phyloP scores from a whole-genome alignment of 441 rosid genomes.

The Euphorbia schlechtendalii region DNA sequence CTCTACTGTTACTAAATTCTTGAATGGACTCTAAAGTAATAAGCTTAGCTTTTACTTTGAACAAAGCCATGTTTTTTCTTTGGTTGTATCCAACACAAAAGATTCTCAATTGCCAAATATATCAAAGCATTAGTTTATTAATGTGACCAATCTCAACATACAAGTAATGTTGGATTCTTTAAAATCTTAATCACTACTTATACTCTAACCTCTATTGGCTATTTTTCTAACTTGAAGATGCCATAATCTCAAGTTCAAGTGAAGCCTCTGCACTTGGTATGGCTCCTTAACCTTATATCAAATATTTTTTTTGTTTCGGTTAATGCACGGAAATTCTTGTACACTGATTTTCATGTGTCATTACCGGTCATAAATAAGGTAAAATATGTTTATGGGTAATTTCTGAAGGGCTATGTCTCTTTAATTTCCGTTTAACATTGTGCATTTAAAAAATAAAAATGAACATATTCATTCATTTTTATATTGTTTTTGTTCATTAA shows the following conservation, averaged over 20 bases:
- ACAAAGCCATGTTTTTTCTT: constrained; percentile 19
- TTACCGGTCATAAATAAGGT: no score
- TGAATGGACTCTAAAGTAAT: constrained; percentile 23
- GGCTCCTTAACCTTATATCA: not conserved
- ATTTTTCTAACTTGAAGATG: not conserved
- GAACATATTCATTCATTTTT: no score
- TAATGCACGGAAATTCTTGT: no score
- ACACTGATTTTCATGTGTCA: no score
- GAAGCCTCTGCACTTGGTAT: not conserved
- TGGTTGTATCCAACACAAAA: constrained; percentile 11
- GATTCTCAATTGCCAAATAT: constrained; percentile 7
- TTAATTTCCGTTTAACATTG: no score
- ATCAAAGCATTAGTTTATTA: not conserved
- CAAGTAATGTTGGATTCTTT: constrained; percentile 42
- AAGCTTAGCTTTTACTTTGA: constrained; percentile 15
- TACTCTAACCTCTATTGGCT: not conserved
- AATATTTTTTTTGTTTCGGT: not conserved
- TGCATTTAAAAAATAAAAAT: no score
- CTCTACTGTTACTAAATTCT: constrained; percentile 22
- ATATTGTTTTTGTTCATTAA: no score
- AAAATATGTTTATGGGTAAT: no score
- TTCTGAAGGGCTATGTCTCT: no score
- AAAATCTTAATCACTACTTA: not conserved
- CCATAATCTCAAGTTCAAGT: not conserved
- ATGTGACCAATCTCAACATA: constrained; percentile 20